A percentile compares a stretch with the other conserved stretches of the same genome.
Conservation (phyloP, 2,329 filamentous ascomycete genomes). For the Thielaviopsis euricoi region DNA sequence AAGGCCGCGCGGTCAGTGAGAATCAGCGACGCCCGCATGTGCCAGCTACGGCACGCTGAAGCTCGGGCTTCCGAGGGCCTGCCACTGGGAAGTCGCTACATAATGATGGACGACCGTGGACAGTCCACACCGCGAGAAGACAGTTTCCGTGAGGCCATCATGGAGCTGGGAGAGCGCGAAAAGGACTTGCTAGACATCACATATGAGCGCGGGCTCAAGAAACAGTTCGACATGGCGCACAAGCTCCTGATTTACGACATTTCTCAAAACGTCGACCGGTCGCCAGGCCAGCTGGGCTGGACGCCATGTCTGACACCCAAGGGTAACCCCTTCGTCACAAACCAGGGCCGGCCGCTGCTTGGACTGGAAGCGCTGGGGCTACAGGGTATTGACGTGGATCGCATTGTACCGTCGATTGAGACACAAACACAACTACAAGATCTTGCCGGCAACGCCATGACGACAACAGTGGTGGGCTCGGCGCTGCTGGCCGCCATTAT, state of each 20-base stretch:
- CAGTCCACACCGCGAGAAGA: slow-evolving; percentile 34
- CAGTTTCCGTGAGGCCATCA: slow-evolving; percentile 33
- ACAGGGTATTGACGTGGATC: slow-evolving; percentile 51
- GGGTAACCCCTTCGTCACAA: slow-evolving; percentile 43
- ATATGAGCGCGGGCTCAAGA: slow-evolving; percentile 28
- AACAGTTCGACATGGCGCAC: slow-evolving; percentile 27
- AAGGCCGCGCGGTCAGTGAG: slow-evolving; percentile 14
- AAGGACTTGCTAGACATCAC: slow-evolving; percentile 50
- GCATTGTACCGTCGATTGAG: slow-evolving; percentile 47
- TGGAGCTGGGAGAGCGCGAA: slow-evolving; percentile 38
- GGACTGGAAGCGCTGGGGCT: slow-evolving; percentile 47
- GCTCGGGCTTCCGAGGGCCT: slow-evolving; percentile 34
- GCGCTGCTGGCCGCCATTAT: slow-evolving; percentile 44
- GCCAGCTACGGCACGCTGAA: slow-evolving; percentile 40
- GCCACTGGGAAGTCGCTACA: slow-evolving; percentile 34
- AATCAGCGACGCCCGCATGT: slow-evolving; percentile 35
- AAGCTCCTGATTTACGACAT: slow-evolving; percentile 40
- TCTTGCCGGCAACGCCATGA: slow-evolving; percentile 69
- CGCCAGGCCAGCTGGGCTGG: slow-evolving; percentile 36
- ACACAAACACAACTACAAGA: slow-evolving; percentile 45
- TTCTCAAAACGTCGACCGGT: slow-evolving; percentile 56
- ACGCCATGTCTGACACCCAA: slow-evolving; percentile 51
- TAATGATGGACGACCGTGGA: slow-evolving; percentile 40
- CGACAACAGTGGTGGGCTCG: slow-evolving; percentile 51
- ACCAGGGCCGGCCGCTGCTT: slow-evolving; percentile 41